These are phyloP conservation scores for Zygosaccharomyces pseudobailii DNA, from an alignment of 1,139 yeast genomes.

Conservation along the genomic window DNA sequence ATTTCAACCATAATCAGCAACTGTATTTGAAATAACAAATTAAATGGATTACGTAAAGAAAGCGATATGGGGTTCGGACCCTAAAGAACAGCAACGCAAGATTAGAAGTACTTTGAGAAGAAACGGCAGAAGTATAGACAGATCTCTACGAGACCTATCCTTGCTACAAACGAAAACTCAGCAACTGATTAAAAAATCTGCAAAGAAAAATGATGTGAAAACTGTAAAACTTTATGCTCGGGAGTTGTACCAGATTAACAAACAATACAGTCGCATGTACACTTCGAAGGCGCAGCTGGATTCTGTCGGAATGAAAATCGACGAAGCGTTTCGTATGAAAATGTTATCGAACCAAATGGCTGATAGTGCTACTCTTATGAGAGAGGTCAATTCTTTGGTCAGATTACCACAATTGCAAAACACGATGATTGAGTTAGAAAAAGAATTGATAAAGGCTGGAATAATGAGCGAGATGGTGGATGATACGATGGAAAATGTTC, in stretches of 20 bases:
- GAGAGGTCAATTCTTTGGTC: slow-evolving; percentile 77
- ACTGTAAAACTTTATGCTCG: slow-evolving; percentile 76
- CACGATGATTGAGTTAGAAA: slow-evolving; percentile 82
- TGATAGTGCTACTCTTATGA: slow-evolving; percentile 77
- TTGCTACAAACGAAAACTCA: slow-evolving; percentile 70
- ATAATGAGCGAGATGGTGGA: slow-evolving; percentile 94
- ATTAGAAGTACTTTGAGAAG: slow-evolving; percentile 78
- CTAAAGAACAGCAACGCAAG: slow-evolving; percentile 86
- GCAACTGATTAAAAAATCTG: slow-evolving; percentile 64
- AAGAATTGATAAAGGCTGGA: slow-evolving; percentile 87
- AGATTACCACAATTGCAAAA: slow-evolving; percentile 74
- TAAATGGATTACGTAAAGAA: slow-evolving; percentile 69
- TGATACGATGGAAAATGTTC: slow-evolving; percentile 72
- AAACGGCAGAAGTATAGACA: slow-evolving; percentile 78
- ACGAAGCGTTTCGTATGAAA: slow-evolving; percentile 85
- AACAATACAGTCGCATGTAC: slow-evolving; percentile 69
- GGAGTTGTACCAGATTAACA: slow-evolving; percentile 70
- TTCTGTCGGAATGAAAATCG: slow-evolving; percentile 80
- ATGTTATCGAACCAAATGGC: slow-evolving; percentile 81
- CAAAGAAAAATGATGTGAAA: slow-evolving; percentile 71
- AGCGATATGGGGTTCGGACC: slow-evolving; percentile 94
- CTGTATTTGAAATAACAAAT: too few species aligned
- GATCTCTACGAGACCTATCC: slow-evolving; percentile 62
- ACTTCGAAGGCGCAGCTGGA: slow-evolving; percentile 82
- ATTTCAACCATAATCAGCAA: too few species aligned